Evolutionary conservation across 2,329 filamentous ascomycete genomes (phyloP).

Genomic region (Hymenoscyphus fraxineus): DNA sequence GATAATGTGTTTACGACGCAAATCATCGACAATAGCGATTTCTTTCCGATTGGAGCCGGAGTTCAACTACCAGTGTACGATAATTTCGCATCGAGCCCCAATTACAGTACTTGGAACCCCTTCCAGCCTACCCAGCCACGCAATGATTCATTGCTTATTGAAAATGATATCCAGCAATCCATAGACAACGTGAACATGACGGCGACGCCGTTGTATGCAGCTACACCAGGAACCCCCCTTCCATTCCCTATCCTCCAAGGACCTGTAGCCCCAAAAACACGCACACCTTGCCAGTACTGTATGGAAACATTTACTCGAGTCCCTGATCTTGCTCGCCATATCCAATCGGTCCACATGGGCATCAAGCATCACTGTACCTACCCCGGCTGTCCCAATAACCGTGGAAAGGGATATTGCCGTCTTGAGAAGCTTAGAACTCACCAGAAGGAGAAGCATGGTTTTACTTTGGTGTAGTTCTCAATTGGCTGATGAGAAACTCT

Average conservation of each 20-base stretch:
- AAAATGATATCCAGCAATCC: neutral
- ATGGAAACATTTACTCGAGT: constrained; percentile 16
- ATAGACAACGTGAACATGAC: neutral
- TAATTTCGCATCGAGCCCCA: neutral
- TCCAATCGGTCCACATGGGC: constrained; percentile 17
- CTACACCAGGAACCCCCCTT: neutral
- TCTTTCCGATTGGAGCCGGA: neutral
- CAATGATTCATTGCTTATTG: neutral
- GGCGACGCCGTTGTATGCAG: neutral
- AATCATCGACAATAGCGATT: neutral
- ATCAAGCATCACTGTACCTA: constrained; percentile 20
- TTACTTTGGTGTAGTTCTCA: constrained; percentile 8
- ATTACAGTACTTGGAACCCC: neutral
- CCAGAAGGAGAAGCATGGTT: constrained; percentile 21
- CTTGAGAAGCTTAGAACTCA: constrained; percentile 22
- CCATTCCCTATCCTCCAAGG: neutral
- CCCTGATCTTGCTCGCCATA: constrained; percentile 18
- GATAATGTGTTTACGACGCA: neutral
- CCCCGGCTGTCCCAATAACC: constrained; percentile 16
- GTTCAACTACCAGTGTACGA: neutral
- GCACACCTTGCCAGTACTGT: constrained; percentile 15
- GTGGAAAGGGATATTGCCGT: constrained; percentile 22
- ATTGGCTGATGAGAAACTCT: neutral
- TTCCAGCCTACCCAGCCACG: neutral
- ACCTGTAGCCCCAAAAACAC: neutral